phyloP scores from a whole-genome alignment of 169 alveolate species.

The Eimeria acervulina region DNA sequence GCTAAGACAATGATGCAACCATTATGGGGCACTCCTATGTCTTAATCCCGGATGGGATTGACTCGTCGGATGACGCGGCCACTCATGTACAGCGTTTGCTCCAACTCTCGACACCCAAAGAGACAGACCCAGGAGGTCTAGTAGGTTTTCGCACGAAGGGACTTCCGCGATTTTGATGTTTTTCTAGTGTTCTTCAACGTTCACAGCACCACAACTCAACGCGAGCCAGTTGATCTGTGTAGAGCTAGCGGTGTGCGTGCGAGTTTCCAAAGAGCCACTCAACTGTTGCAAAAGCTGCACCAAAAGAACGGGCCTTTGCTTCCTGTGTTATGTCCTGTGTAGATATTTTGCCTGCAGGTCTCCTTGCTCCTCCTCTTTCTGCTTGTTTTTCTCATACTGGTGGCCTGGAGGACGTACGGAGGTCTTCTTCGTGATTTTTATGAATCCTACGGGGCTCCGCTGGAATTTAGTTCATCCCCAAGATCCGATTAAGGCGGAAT shows the following conservation, averaged over 20 bases:
- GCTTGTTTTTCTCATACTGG: slow-evolving; percentile 66
- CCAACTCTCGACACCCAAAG: slow-evolving; percentile 70
- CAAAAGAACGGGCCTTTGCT: background rate
- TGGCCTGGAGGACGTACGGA: slow-evolving; percentile 70
- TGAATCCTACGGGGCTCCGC: slow-evolving; percentile 65
- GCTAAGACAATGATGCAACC: slow-evolving; percentile 12
- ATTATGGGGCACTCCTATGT: slow-evolving; percentile 73
- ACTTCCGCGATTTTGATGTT: background rate
- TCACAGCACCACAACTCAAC: background rate
- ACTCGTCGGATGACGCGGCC: slow-evolving; percentile 68
- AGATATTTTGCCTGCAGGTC: slow-evolving; percentile 76
- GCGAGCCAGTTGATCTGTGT: background rate
- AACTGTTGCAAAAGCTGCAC: background rate
- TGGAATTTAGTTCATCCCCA: slow-evolving; percentile 32
- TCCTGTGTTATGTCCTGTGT: slow-evolving; percentile 36
- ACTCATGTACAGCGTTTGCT: slow-evolving; percentile 76
- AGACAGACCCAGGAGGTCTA: slow-evolving; percentile 74
- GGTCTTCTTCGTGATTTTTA: slow-evolving; percentile 68
- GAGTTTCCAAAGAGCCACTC: slow-evolving; percentile 3
- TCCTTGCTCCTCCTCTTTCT: slow-evolving; percentile 29
- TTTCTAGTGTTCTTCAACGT: background rate
- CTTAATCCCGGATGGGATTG: slow-evolving; percentile 80
- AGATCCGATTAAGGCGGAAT: background rate
- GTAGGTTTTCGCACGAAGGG: background rate
- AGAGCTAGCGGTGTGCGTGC: background rate